Evolutionary conservation across 257 asterid genomes (phyloP).

Genomic region (Petunia secreta): DNA sequence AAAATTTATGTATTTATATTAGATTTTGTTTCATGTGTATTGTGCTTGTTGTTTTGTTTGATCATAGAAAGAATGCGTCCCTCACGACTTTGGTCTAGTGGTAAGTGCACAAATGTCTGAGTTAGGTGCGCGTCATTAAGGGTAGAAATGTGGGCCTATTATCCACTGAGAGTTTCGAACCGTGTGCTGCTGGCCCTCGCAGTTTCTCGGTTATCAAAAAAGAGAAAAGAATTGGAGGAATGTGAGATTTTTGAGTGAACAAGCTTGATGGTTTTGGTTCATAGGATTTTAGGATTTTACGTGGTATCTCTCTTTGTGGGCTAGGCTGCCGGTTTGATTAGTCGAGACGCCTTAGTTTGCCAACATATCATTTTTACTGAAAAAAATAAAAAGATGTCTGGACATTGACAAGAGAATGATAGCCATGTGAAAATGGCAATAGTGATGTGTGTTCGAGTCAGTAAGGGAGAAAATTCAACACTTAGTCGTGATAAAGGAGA

Average conservation of each 20-base stretch:
- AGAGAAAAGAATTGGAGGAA: not conserved
- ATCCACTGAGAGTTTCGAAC: no score
- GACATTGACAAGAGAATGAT: not conserved
- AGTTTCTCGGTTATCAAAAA: no score
- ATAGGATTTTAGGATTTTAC: not conserved
- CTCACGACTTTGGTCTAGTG: no score
- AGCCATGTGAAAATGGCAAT: not conserved
- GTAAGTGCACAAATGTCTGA: no score
- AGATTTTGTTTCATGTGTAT: not conserved
- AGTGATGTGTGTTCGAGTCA: not conserved
- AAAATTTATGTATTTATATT: not conserved
- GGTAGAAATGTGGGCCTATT: no score
- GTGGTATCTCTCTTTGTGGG: not conserved
- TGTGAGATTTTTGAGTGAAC: not conserved
- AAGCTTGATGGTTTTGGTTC: not conserved
- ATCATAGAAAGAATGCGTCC: not conserved
- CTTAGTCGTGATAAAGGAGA: not conserved
- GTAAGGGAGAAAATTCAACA: not conserved
- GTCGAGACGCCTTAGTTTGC: not conserved
- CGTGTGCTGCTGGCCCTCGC: no score
- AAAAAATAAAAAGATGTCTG: not conserved
- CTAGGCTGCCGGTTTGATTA: not conserved
- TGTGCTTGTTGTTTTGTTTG: not conserved
- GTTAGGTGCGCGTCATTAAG: no score
- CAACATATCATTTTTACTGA: not conserved